A percentile compares a stretch with the other conserved stretches of the same genome.
phyloP scores from a whole-genome alignment of 2,329 filamentous ascomycete genomes.

The Scedosporium dehoogii region DNA sequence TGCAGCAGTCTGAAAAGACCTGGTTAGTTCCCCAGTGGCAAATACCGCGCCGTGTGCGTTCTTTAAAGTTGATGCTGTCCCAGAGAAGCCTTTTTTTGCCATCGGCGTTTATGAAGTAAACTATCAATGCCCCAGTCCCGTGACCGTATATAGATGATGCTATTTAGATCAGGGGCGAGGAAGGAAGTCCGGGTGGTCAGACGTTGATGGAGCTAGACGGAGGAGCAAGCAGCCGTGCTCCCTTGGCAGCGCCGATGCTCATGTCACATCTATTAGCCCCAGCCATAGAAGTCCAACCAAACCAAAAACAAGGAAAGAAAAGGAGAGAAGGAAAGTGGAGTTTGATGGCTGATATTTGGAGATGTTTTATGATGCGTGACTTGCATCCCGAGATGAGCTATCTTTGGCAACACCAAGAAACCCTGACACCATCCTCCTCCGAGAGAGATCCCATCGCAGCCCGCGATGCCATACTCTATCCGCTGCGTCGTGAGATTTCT shows the following conservation, averaged over 20 bases:
- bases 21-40: no score
- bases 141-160: neutral
- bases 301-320: no score
- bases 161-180: neutral
- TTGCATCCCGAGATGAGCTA: neutral
- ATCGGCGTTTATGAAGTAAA: no score
- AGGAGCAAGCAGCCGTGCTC: neutral
- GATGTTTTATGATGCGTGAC: neutral
- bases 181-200: neutral
- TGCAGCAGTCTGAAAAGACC: no score
- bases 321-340: no score
- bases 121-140: neutral
- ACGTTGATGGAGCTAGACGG: neutral
- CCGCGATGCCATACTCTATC: neutral
- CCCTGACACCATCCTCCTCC: neutral
- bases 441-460: neutral
- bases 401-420: neutral
- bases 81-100: no score
- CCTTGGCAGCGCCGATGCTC: no score
- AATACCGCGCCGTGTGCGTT: no score
- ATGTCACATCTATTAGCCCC: no score
- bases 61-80: no score
- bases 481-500: conserved; percentile 2
- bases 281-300: no score
- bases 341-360: no score